These are phyloP conservation scores for Colletotrichum melonis DNA, from an alignment of 2,329 filamentous ascomycete species.

Conservation along the genomic window DNA sequence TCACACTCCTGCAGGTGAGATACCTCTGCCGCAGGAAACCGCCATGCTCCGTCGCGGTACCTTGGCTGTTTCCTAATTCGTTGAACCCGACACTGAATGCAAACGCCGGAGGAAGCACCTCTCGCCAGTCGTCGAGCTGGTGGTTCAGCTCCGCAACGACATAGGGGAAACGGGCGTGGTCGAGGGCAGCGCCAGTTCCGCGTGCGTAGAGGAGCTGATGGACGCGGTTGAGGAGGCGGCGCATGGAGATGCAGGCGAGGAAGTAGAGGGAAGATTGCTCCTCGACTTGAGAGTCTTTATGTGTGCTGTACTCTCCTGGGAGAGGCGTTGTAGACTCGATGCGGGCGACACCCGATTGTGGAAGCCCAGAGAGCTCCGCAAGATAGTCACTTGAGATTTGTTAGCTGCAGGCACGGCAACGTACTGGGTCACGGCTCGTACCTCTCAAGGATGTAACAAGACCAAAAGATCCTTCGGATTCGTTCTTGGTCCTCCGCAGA, in stretches of 20 bases:
- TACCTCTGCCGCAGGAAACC: constrained; percentile 63
- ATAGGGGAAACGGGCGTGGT: constrained; percentile 56
- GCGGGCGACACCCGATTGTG: constrained; percentile 60
- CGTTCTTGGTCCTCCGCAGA: constrained; percentile 57
- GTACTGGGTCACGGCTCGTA: constrained; percentile 24
- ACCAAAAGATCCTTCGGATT: constrained; percentile 64
- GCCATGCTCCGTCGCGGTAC: constrained; percentile 52
- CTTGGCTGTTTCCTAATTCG: constrained; percentile 35
- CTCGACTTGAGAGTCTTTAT: constrained; percentile 49
- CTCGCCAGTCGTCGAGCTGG: constrained; percentile 61
- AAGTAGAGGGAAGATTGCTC: constrained; percentile 64
- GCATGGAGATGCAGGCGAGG: constrained; percentile 64
- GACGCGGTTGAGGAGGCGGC: constrained; percentile 59
- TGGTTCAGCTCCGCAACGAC: constrained; percentile 61
- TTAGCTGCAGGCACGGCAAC: background rate
- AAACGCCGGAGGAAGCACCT: constrained; percentile 56
- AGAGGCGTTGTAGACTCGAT: constrained; percentile 63
- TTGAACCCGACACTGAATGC: constrained; percentile 50
- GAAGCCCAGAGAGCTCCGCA: constrained; percentile 62
- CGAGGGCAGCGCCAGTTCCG: constrained; percentile 55
- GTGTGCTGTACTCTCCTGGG: constrained; percentile 59
- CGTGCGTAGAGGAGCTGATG: constrained; percentile 61
- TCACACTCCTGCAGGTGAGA: constrained; percentile 62
- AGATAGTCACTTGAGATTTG: constrained; percentile 56
- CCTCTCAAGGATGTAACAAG: constrained; percentile 66